phyloP scores from a whole-genome alignment of 1,284 basidiomycete genomes.

The Irpex rosettiformis region DNA sequence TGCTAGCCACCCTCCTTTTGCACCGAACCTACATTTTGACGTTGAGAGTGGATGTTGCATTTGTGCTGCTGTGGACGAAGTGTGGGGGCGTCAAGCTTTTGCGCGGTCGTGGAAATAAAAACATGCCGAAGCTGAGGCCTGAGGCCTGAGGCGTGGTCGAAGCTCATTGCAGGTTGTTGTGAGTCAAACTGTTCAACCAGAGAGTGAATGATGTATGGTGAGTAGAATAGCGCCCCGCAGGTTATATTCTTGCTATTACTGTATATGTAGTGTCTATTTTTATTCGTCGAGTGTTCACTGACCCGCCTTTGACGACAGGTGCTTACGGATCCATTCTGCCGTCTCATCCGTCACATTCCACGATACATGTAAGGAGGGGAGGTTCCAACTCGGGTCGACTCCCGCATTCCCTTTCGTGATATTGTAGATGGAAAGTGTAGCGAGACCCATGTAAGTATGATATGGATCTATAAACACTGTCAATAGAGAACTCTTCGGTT shows the following conservation, averaged over 20 bases:
- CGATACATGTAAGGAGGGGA: constrained; percentile 59
- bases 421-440: constrained; percentile 65
- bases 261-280: background rate
- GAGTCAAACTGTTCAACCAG: background rate
- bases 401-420: constrained; percentile 11
- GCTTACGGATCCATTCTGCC: constrained; percentile 49
- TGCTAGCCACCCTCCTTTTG: constrained; percentile 4
- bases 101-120: no score
- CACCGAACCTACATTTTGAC: background rate
- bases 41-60: background rate
- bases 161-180: background rate
- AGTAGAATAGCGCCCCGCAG: background rate
- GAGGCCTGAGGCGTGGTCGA: no score
- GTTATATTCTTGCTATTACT: background rate
- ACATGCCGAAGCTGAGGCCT: no score
- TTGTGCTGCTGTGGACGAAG: no score
- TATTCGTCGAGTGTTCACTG: background rate
- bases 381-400: constrained; percentile 46
- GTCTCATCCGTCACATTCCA: constrained; percentile 70
- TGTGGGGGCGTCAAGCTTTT: no score
- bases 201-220: background rate
- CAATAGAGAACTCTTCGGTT: background rate
- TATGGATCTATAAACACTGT: constrained; percentile 71
- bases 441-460: constrained; percentile 87
- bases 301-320: background rate